A percentile compares a stretch with the other conserved stretches of the same genome.
Conservation (phyloP, 2,329 filamentous ascomycete genomes). For the Aaosphaeria pasadenensis region DNA sequence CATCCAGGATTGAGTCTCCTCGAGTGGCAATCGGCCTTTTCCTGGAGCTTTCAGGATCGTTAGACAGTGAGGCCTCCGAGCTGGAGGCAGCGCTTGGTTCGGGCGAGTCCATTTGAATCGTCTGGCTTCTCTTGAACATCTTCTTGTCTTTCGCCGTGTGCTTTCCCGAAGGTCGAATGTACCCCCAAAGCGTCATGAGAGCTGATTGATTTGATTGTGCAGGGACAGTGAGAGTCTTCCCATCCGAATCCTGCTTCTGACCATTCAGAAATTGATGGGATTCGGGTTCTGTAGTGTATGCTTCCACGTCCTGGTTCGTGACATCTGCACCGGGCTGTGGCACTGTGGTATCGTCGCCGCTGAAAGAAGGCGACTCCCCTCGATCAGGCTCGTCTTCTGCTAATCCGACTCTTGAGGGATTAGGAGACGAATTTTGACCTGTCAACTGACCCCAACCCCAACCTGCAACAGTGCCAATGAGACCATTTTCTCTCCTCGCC, state of each 20-base stretch:
- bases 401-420: conserved; percentile 43
- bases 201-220: conserved; percentile 37
- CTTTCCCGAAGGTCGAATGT: conserved; percentile 67
- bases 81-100: conserved; percentile 6
- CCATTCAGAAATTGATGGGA: conserved; percentile 30
- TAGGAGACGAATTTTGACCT: conserved; percentile 61
- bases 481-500: conserved; percentile 82
- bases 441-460: conserved; percentile 96
- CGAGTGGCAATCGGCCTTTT: conserved; percentile 46
- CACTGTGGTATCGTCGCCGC: conserved; percentile 52
- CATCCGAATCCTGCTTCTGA: conserved; percentile 21
- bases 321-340: conserved; percentile 68
- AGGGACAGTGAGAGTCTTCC: conserved; percentile 10
- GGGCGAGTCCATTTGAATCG: conserved; percentile 18
- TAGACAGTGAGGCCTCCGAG: conserved; percentile 12
- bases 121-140: conserved; percentile 42
- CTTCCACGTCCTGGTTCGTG: conserved; percentile 62
- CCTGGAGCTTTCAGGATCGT: conserved; percentile 10
- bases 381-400: conserved; percentile 27
- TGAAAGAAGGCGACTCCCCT: conserved; percentile 25
- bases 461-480: conserved; percentile 88
- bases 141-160: conserved; percentile 68
- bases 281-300: conserved; percentile 40
- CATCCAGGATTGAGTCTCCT: conserved; percentile 50
- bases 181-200: conserved; percentile 61